Conservation (phyloP, 2,329 filamentous ascomycete species). For the Fonsecaea pugnacius region DNA sequence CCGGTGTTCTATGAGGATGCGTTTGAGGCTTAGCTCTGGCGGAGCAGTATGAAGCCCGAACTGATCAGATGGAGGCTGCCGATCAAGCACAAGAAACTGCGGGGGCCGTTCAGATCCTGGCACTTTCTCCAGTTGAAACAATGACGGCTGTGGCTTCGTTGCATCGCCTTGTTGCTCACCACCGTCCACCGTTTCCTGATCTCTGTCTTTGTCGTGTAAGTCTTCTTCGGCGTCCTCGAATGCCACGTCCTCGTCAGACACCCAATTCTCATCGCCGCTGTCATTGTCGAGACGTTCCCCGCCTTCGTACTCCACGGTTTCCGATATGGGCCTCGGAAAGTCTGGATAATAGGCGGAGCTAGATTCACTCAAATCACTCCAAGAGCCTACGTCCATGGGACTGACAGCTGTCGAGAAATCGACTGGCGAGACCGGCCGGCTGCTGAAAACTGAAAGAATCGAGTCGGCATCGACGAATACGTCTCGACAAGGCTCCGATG, state of each 20-base stretch:
- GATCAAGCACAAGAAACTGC: conserved; percentile 49
- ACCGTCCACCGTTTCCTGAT: conserved; percentile 26
- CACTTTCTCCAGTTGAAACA: conserved; percentile 6
- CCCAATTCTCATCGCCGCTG: conserved; percentile 49
- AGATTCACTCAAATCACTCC: conserved; percentile 34
- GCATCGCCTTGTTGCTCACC: background rate
- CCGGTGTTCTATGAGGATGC: conserved; percentile 62
- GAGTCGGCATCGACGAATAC: conserved; percentile 55
- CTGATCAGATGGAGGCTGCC: conserved; percentile 49
- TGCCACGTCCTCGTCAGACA: conserved; percentile 46
- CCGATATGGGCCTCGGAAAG: conserved; percentile 39
- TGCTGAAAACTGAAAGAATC: conserved; percentile 52
- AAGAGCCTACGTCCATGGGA: conserved; percentile 42
- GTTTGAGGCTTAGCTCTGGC: conserved; percentile 47
- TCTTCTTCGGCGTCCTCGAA: conserved; percentile 32
- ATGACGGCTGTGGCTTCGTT: background rate
- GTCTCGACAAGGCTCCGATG: conserved; percentile 54
- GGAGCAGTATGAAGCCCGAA: conserved; percentile 43
- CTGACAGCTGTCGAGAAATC: conserved; percentile 43
- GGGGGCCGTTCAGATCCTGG: conserved; percentile 37
- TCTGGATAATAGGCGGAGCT: background rate
- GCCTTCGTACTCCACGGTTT: conserved; percentile 51
- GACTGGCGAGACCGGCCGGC: conserved; percentile 40
- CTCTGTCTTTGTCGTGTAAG: conserved; percentile 16
- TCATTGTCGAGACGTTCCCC: conserved; percentile 49